These are phyloP conservation scores for Fusarium temperatum DNA, from an alignment of 2,329 filamentous ascomycete species.

Conservation along the genomic window DNA sequence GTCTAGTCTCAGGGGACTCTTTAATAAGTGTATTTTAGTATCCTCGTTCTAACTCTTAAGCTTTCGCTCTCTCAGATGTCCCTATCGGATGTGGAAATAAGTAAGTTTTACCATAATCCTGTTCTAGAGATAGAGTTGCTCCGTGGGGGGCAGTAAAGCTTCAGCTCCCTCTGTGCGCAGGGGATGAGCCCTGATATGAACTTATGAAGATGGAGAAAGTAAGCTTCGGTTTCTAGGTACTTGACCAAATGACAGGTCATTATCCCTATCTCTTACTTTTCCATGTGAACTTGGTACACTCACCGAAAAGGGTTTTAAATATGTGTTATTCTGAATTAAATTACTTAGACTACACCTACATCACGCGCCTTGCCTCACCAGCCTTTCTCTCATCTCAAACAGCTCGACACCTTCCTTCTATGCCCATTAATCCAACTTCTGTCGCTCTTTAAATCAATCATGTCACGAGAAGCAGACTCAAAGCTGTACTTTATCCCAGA, in stretches of 20 bases:
- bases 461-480: rapidly evolving
- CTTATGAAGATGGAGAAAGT: neutral
- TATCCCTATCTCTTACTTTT: no score
- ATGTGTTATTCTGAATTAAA: neutral
- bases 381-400: neutral
- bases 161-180: neutral
- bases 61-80: no score
- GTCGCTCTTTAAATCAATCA: rapidly evolving
- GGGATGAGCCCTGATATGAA: neutral
- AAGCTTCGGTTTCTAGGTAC: rapidly evolving
- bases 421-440: neutral
- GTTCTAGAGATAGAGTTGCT: rapidly evolving
- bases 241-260: rapidly evolving
- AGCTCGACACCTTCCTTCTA: rapidly evolving
- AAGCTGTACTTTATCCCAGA: neutral
- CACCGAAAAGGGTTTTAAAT: rapidly evolving
- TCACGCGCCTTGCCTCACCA: neutral
- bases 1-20: neutral
- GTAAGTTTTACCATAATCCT: rapidly evolving
- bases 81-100: no score
- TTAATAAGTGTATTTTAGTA: neutral
- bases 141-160: rapidly evolving
- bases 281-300: rapidly evolving
- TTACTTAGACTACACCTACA: rapidly evolving
- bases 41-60: no score